Conservation (phyloP, 2,329 filamentous ascomycete genomes). For the Talaromyces sp. region DNA sequence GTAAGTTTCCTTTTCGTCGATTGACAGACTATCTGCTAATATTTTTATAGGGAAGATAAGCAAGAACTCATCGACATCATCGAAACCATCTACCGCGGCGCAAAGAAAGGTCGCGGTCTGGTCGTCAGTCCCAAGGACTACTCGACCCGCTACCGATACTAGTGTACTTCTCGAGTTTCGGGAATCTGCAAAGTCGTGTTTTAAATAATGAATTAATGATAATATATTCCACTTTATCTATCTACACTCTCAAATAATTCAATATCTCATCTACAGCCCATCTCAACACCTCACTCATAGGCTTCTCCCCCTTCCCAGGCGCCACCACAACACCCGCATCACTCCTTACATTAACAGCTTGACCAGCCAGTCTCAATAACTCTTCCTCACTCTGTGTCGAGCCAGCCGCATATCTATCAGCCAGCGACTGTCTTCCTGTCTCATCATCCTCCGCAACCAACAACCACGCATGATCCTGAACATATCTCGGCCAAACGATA, state of each 20-base stretch:
- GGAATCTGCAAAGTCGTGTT: neutral
- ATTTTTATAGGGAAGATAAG: conserved; percentile 68
- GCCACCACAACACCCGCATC: conserved; percentile 47
- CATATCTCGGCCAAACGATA: conserved; percentile 95
- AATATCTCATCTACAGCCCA: conserved; percentile 69
- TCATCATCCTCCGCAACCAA: conserved; percentile 68
- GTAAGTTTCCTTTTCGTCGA: conserved; percentile 10
- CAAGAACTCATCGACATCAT: conserved; percentile 98
- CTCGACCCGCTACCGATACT: conserved; percentile 69
- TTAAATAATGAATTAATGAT: neutral
- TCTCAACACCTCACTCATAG: conserved; percentile 61
- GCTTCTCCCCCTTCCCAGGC: conserved; percentile 53
- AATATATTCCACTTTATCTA: neutral
- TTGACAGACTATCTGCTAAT: neutral
- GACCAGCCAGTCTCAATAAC: conserved; percentile 32
- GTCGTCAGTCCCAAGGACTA: conserved; percentile 90
- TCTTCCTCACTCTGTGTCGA: conserved; percentile 39
- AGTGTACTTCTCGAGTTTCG: conserved; percentile 7
- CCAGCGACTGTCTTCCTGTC: conserved; percentile 25
- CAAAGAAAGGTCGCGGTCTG: conserved; percentile 94
- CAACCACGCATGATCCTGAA: conserved; percentile 74
- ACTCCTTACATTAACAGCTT: conserved; percentile 45
- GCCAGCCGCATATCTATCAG: neutral
- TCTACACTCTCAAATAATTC: conserved; percentile 27
- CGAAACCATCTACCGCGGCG: conserved; percentile 96